phyloP scores from a whole-genome alignment of 2,329 filamentous ascomycete species.

The Fusarium udum region DNA sequence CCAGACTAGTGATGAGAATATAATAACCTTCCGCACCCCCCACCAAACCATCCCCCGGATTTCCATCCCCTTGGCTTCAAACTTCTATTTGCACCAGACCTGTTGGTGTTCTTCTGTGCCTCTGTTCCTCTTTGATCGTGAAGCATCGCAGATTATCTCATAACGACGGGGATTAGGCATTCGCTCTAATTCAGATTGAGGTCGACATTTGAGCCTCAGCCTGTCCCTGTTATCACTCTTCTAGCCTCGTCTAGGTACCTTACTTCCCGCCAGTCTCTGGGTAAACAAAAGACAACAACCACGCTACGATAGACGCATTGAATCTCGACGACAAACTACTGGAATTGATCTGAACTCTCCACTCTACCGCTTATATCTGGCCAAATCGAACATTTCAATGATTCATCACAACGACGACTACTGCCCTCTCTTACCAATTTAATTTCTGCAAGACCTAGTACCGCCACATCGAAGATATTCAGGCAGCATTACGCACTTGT shows the following conservation, averaged over 20 bases:
- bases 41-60: constrained; percentile 46
- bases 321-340: constrained; percentile 12
- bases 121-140: constrained; percentile 25
- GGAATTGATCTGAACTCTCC: constrained; percentile 34
- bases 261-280: constrained; percentile 26
- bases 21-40: constrained; percentile 47
- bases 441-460: not conserved
- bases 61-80: constrained; percentile 44
- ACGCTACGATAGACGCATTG: constrained; percentile 3
- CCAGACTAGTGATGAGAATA: constrained; percentile 41
- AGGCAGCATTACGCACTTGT: not conserved
- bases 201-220: constrained; percentile 34
- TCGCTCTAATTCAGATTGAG: constrained; percentile 32
- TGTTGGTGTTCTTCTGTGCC: constrained; percentile 7
- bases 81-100: constrained; percentile 29
- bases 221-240: constrained; percentile 23
- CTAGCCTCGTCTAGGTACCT: constrained; percentile 5
- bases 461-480: constrained; percentile 9
- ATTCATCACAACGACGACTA: constrained; percentile 14
- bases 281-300: constrained; percentile 20
- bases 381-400: constrained; percentile 30
- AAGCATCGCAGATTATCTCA: constrained; percentile 15
- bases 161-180: constrained; percentile 31
- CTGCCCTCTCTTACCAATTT: constrained; percentile 1
- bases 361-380: constrained; percentile 34